These are phyloP conservation scores for Sporothrix luriei DNA, from an alignment of 2,329 filamentous ascomycete genomes.

Conservation along the genomic window DNA sequence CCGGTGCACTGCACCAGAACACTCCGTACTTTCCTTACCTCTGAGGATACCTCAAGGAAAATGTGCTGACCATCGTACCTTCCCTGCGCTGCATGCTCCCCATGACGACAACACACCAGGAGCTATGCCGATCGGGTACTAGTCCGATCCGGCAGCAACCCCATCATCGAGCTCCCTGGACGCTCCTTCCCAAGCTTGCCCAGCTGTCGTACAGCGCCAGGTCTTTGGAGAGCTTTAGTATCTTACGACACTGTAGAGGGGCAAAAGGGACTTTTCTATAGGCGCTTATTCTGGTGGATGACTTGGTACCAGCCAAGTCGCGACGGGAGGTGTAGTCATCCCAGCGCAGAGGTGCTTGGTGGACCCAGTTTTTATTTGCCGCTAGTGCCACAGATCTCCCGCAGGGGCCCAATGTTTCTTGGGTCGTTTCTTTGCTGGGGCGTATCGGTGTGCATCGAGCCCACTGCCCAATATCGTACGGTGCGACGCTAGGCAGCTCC, in stretches of 20 bases:
- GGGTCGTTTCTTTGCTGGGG: not conserved
- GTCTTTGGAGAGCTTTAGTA: not conserved
- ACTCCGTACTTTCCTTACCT: not conserved
- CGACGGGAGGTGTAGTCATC: not conserved
- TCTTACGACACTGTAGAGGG: too few relatives aligned
- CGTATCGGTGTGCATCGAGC: not conserved
- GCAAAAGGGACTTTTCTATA: not conserved
- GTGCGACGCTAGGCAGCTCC: constrained; percentile 15
- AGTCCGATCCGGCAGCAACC: not conserved
- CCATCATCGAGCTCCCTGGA: not conserved
- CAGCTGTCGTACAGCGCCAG: not conserved
- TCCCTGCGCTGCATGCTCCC: constrained; percentile 1
- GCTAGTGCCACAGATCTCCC: constrained; percentile 25
- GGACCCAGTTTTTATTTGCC: constrained; percentile 1
- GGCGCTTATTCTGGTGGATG: constrained; percentile 16
- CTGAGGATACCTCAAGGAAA: not conserved
- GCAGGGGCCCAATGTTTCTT: constrained; percentile 9
- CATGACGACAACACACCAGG: constrained; percentile 14
- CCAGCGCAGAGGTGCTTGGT: not conserved
- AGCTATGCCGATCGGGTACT: constrained; percentile 24
- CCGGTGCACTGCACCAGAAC: not conserved
- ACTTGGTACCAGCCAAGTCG: constrained; percentile 3
- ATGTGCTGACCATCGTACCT: constrained; percentile 1
- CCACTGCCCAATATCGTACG: constrained; percentile 10
- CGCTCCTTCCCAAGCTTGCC: constrained; percentile 13